Conservation (phyloP, 2,329 filamentous ascomycete species). For the Lomentospora prolificans region DNA sequence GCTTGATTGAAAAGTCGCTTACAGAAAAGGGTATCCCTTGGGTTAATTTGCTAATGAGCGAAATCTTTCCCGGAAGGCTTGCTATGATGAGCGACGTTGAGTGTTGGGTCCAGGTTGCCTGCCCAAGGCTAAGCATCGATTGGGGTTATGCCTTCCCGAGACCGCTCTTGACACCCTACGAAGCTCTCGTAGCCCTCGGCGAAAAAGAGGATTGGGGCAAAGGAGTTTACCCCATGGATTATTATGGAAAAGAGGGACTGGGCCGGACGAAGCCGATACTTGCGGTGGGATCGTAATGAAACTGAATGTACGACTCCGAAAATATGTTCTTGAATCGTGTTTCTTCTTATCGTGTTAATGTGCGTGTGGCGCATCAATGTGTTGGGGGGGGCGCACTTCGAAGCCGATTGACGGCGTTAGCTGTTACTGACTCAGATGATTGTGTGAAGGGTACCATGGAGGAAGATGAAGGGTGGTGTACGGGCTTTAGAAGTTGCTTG, state of each 20-base stretch:
- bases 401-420: too few species aligned
- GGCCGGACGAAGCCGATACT: conserved; percentile 58
- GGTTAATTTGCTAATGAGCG: conserved; percentile 77
- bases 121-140: conserved; percentile 92
- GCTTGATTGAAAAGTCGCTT: conserved; percentile 72
- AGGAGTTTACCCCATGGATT: conserved; percentile 92
- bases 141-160: conserved; percentile 95
- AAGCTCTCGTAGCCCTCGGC: conserved; percentile 83
- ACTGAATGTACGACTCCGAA: background rate
- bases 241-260: conserved; percentile 85
- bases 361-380: too few species aligned
- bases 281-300: background rate
- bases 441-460: too few species aligned
- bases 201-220: conserved; percentile 65
- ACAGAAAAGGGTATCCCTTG: conserved; percentile 63
- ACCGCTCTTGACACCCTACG: conserved; percentile 86
- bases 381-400: too few species aligned
- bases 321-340: background rate
- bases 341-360: background rate
- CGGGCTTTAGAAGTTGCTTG: too few species aligned
- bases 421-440: too few species aligned
- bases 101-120: conserved; percentile 97
- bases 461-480: too few species aligned
- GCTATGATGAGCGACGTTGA: conserved; percentile 90
- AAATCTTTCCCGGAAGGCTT: conserved; percentile 94